phyloP scores from a whole-genome alignment of 768 basidiomycete genomes.

The Ramaria rubella region DNA sequence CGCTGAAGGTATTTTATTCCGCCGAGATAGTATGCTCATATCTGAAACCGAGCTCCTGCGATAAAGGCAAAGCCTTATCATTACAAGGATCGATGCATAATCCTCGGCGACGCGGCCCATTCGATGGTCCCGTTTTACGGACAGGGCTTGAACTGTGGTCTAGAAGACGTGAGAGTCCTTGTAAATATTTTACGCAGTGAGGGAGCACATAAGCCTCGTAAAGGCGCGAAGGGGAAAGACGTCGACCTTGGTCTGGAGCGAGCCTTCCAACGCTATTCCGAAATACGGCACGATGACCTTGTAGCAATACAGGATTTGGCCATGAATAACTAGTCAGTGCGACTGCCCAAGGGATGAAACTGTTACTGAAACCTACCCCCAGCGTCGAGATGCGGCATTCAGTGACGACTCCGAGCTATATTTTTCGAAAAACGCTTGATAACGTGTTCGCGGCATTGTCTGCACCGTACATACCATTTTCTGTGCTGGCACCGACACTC shows the following conservation, averaged over 20 bases:
- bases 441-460: conserved; percentile 37
- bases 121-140: conserved; percentile 99
- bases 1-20: conserved; percentile 72
- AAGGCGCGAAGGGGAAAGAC: conserved; percentile 26
- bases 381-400: conserved; percentile 94
- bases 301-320: conserved; percentile 88
- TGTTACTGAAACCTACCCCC: conserved; percentile 1
- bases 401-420: conserved; percentile 75
- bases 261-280: conserved; percentile 75
- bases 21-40: conserved; percentile 19
- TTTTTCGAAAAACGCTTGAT: conserved; percentile 75
- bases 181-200: conserved; percentile 66
- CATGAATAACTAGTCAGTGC: conserved; percentile 91
- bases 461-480: conserved; percentile 32
- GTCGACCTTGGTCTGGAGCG: conserved; percentile 53
- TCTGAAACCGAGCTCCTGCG: conserved; percentile 6
- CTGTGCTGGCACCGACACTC: conserved; percentile 34
- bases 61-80: conserved; percentile 79
- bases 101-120: conserved; percentile 93
- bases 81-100: conserved; percentile 78
- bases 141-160: conserved; percentile 94
- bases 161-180: conserved; percentile 94
- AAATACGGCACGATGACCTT: conserved; percentile 79
- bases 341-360: not conserved
- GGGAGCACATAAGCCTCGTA: conserved; percentile 45